Base-by-base conservation (phyloP, 352 stramenopile species). In the Pythium angustatum region DNA sequence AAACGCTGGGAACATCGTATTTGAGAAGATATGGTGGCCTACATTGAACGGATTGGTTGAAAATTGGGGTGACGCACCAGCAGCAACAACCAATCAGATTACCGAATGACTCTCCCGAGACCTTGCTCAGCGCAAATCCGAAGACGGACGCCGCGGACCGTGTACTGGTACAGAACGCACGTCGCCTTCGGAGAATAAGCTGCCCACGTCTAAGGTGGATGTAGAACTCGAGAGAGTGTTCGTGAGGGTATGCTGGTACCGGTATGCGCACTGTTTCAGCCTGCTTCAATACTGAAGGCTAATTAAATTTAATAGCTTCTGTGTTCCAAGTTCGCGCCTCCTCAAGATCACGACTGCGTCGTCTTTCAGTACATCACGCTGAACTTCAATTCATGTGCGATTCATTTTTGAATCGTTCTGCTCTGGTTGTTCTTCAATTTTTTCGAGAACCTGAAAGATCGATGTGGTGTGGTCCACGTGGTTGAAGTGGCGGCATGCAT, bases 391-490 rank as follows among this genome's bases (percentile, higher is more conserved):
- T 68, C 43, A 53, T 56, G n/a, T 30, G 15, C 56, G 40, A 64
- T 64, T 64, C 56, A 56, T 15, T 31, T 52, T 58, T 53, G 49
- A 66, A 66, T 59, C 26, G 58, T 15, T 44, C 14, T 45, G 11
- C 30, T 33, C 8, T 19, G 14, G 31, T 45, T 44, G 21, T 50
- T 43, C 5, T 48, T 54, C 31, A 59, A 51, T 34, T 43, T n/a
- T 49, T 17, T 34, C 40, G 24, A 33, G n/a, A n/a, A n/a, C 15
- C 15, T 2, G 2, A 65, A 71, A 71, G 57, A 66, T 71, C 57
- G 54, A 53, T 38, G 24, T 62, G 40, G 58, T 68, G 65, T 72
- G 65, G 65, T 64, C 65, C 65, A 72, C 65, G n/a, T 66, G 52
- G 65, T 72, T 72, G 65, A 72, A 72, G 65, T 72, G 40, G 47